Percentiles rank a stretch among this genome's conserved stretches.
These are phyloP conservation scores for Camelina sativa DNA, from an alignment of 345 rosid genomes.

Conservation along the genomic window DNA sequence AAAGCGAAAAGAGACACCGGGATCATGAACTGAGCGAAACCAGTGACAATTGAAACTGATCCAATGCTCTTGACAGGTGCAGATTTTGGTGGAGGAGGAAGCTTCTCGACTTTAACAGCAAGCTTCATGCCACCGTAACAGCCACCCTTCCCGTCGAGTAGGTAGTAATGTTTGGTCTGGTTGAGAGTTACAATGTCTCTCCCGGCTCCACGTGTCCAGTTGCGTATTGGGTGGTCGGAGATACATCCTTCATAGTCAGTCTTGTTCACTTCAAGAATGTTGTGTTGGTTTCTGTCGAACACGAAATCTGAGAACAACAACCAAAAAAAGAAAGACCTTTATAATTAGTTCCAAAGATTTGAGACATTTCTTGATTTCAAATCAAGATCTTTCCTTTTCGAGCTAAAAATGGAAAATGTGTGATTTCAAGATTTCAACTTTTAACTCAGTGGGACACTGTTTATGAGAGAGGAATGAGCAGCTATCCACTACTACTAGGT, in stretches of 20 bases:
- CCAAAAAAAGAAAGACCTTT: neutral
- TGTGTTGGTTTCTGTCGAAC: conserved; percentile 85
- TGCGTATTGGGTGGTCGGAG: conserved; percentile 67
- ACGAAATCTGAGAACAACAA: conserved; percentile 63
- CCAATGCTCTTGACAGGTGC: conserved; percentile 52
- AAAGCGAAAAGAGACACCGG: conserved; percentile 32
- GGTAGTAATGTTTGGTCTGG: conserved; percentile 69
- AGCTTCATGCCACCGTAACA: conserved; percentile 87
- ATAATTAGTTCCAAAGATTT: neutral
- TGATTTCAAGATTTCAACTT: conserved; percentile 30
- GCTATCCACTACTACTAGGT: neutral
- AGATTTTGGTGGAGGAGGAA: conserved; percentile 78
- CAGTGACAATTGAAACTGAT: conserved; percentile 23
- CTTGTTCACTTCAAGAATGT: conserved; percentile 88
- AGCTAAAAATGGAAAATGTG: conserved; percentile 1
- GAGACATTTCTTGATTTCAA: neutral
- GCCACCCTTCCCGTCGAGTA: conserved; percentile 87
- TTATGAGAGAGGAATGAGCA: neutral
- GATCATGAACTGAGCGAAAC: conserved; percentile 25
- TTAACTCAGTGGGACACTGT: conserved; percentile 25
- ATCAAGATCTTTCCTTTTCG: neutral
- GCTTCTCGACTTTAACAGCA: conserved; percentile 70
- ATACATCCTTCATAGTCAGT: conserved; percentile 75
- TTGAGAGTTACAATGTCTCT: conserved; percentile 89
- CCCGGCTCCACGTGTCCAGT: conserved; percentile 91